Percentiles rank a stretch among this genome's conserved stretches.
Conservation (phyloP, 148 eudicot species). For the Bassia scoparia region DNA sequence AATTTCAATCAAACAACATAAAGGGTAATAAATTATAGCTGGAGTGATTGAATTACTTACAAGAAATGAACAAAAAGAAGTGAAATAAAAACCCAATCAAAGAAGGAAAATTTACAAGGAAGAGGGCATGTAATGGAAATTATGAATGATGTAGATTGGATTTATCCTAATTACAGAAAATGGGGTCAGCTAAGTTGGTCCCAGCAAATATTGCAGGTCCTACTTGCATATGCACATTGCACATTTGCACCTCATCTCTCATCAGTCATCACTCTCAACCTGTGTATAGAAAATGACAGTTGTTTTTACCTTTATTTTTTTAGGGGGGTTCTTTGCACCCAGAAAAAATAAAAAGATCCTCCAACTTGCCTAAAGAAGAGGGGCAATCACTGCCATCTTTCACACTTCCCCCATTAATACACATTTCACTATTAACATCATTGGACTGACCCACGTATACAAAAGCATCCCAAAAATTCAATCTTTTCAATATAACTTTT, state of each 20-base stretch:
- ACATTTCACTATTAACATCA: constrained; percentile 15
- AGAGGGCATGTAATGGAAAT: constrained; percentile 7
- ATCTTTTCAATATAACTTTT: background rate
- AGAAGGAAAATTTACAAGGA: background rate
- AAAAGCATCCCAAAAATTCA: background rate
- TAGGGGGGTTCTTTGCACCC: constrained; percentile 8
- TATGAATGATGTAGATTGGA: constrained; percentile 20
- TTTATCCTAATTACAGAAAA: constrained; percentile 20
- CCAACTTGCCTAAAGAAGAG: constrained; percentile 22
- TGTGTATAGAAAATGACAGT: constrained; percentile 9
- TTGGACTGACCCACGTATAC: constrained; percentile 4
- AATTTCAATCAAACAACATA: background rate
- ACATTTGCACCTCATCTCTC: background rate
- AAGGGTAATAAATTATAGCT: background rate
- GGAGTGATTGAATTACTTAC: background rate
- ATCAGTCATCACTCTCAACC: background rate
- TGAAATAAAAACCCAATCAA: background rate
- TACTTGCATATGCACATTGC: constrained; percentile 20
- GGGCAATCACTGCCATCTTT: constrained; percentile 15
- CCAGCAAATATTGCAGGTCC: constrained; percentile 18
- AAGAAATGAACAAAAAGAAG: background rate
- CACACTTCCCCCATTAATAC: constrained; percentile 10
- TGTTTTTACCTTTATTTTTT: background rate
- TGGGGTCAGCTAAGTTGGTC: constrained; percentile 22
- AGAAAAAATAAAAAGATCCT: background rate